Evolutionary conservation across 2,329 filamentous ascomycete genomes (phyloP).

Genomic region (Ilyonectria mors-panacis): DNA sequence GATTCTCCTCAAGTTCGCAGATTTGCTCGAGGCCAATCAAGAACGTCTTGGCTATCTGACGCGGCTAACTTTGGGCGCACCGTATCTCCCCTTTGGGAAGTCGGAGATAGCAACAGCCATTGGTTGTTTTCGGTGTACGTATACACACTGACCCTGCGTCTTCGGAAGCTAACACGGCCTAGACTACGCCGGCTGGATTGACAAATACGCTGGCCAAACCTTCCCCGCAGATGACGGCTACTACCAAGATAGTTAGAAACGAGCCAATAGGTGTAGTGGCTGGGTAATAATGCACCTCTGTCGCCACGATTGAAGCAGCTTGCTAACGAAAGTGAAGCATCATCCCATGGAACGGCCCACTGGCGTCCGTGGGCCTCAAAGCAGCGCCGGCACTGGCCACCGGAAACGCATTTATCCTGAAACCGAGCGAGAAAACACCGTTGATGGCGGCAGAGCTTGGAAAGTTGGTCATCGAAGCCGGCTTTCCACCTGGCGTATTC

Average conservation of each 20-base stretch:
- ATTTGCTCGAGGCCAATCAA: slow-evolving; percentile 10
- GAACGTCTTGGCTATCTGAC: slow-evolving; percentile 5
- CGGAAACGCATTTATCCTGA: slow-evolving; percentile 66
- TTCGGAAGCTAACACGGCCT: neutral
- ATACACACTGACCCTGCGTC: too few species aligned
- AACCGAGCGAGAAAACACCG: slow-evolving; percentile 67
- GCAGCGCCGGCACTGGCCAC: slow-evolving; percentile 63
- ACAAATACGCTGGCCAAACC: slow-evolving; percentile 56
- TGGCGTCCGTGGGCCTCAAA: slow-evolving; percentile 61
- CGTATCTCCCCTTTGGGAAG: neutral
- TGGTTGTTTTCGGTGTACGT: slow-evolving; percentile 26
- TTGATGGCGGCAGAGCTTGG: slow-evolving; percentile 62
- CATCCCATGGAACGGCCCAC: slow-evolving; percentile 69
- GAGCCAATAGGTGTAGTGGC: slow-evolving; percentile 52
- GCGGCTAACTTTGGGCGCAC: slow-evolving; percentile 2
- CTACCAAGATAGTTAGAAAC: slow-evolving; percentile 55
- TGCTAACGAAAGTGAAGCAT: slow-evolving; percentile 44
- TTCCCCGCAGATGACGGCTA: slow-evolving; percentile 63
- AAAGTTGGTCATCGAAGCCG: slow-evolving; percentile 77
- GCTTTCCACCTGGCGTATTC: slow-evolving; percentile 81
- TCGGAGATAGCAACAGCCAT: neutral
- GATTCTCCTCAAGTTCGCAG: slow-evolving; percentile 14
- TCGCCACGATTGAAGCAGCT: neutral
- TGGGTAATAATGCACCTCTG: neutral
- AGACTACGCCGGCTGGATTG: slow-evolving; percentile 54